These are phyloP conservation scores for Athelia psychrophila DNA, from an alignment of 1,284 basidiomycete species.

Conservation along the genomic window DNA sequence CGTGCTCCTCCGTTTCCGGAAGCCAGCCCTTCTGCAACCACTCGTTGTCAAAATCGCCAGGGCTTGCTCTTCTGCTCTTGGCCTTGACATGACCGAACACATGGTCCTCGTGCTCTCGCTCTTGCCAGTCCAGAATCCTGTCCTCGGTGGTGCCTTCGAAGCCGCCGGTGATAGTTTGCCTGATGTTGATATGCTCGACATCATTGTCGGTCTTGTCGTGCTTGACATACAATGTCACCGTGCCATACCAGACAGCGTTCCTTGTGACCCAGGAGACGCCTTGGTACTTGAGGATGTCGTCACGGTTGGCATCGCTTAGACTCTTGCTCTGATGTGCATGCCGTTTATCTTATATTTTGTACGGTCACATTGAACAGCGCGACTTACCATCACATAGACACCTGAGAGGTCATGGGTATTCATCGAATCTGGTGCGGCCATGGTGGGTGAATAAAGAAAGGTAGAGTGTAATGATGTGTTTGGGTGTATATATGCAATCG, in stretches of 20 bases:
- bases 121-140: constrained; percentile 37
- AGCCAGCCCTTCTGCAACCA: constrained; percentile 56
- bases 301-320: constrained; percentile 37
- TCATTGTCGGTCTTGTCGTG: constrained; percentile 40
- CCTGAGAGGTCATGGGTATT: constrained; percentile 35
- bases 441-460: constrained; percentile 13
- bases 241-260: constrained; percentile 36
- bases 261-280: constrained; percentile 48
- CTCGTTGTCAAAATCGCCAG: constrained; percentile 45
- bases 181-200: constrained; percentile 44
- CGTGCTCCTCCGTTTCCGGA: constrained; percentile 48
- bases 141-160: constrained; percentile 38
- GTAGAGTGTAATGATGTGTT: background rate
- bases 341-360: background rate
- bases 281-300: constrained; percentile 48
- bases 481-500: background rate
- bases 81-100: constrained; percentile 43
- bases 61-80: constrained; percentile 46
- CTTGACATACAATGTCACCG: constrained; percentile 37
- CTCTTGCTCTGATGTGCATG: constrained; percentile 21
- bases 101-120: constrained; percentile 33
- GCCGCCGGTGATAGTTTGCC: constrained; percentile 42
- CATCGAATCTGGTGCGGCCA: constrained; percentile 36
- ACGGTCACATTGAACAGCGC: background rate
- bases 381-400: constrained; percentile 28